Percentiles rank a stretch among this genome's conserved stretches.
phyloP scores from a whole-genome alignment of 306 rosid genomes.

The Gastrolobium bilobum region DNA sequence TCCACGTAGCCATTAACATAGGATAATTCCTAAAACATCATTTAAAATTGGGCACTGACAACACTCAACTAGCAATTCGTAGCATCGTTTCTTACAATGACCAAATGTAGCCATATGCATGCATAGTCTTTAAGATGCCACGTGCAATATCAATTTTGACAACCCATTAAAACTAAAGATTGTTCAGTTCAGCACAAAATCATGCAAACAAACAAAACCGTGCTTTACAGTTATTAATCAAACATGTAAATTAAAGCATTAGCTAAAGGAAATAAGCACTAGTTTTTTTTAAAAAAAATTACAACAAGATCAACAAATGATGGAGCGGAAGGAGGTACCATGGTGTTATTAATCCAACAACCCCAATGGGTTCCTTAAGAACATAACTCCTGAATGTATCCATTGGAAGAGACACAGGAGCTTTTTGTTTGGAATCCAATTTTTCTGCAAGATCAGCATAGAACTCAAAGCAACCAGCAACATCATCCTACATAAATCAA shows the following conservation, averaged over 20 bases:
- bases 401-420: slow-evolving; percentile 87
- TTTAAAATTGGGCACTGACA: background rate
- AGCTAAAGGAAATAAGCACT: too few relatives aligned
- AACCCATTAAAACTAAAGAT: background rate
- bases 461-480: slow-evolving; percentile 96
- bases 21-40: slow-evolving; percentile 84
- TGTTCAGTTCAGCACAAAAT: too few relatives aligned
- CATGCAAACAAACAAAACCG: too few relatives aligned
- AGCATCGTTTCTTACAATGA: background rate
- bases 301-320: background rate
- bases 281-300: too few relatives aligned
- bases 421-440: slow-evolving; percentile 82
- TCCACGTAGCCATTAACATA: slow-evolving; percentile 91
- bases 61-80: background rate
- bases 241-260: too few relatives aligned
- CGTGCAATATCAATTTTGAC: background rate
- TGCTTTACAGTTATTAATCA: too few relatives aligned
- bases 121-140: background rate
- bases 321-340: slow-evolving; percentile 63
- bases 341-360: slow-evolving; percentile 91
- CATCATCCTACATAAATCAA: slow-evolving; percentile 79
- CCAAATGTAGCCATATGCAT: background rate
- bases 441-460: slow-evolving; percentile 98
- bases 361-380: slow-evolving; percentile 92
- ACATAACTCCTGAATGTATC: slow-evolving; percentile 77